Percentiles rank a stretch among this genome's conserved stretches.
These are phyloP conservation scores for Trypanosomatidae sp. DNA, from an alignment of 208 protist genomes.

Conservation along the genomic window DNA sequence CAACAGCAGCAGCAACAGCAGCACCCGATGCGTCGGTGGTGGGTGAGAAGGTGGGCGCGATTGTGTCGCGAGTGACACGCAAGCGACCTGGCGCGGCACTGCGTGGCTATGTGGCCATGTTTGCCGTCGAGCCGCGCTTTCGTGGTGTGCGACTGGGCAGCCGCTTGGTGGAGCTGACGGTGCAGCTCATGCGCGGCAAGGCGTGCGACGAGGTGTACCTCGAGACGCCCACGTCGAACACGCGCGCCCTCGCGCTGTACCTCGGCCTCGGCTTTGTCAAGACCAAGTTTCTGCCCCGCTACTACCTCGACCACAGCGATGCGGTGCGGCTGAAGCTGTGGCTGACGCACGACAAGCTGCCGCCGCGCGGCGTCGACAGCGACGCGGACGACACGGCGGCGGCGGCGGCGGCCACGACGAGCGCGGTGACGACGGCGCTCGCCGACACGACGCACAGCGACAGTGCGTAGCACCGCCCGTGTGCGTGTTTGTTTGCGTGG, in stretches of 20 bases:
- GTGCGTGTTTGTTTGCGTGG: too few relatives aligned
- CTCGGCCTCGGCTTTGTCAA: slow-evolving; percentile 93
- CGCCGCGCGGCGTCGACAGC: too few relatives aligned
- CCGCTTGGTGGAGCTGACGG: slow-evolving; percentile 76
- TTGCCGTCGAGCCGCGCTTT: slow-evolving; percentile 90
- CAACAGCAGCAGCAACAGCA: too few relatives aligned
- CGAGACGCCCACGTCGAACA: slow-evolving; percentile 91
- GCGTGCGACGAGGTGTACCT: slow-evolving; percentile 90
- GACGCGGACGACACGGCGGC: background rate
- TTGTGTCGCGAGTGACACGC: slow-evolving; percentile 79
- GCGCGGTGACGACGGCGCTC: too few relatives aligned
- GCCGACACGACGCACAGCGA: too few relatives aligned
- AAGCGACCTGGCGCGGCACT: slow-evolving; percentile 45
- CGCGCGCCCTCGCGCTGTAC: slow-evolving; percentile 89
- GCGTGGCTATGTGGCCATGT: slow-evolving; percentile 97
- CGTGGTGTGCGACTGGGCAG: slow-evolving; percentile 87
- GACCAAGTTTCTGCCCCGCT: slow-evolving; percentile 69
- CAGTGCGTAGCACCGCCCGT: too few relatives aligned
- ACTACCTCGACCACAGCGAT: slow-evolving; percentile 91
- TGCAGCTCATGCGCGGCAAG: slow-evolving; percentile 89
- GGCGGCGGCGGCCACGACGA: background rate
- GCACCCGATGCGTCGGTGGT: slow-evolving; percentile 33
- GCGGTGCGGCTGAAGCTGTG: slow-evolving; percentile 92
- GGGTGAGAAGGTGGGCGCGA: slow-evolving; percentile 76
- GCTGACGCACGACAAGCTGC: slow-evolving; percentile 46